phyloP scores from a whole-genome alignment of 192 early-diverging fungal species.

The Coemansia sp. region DNA sequence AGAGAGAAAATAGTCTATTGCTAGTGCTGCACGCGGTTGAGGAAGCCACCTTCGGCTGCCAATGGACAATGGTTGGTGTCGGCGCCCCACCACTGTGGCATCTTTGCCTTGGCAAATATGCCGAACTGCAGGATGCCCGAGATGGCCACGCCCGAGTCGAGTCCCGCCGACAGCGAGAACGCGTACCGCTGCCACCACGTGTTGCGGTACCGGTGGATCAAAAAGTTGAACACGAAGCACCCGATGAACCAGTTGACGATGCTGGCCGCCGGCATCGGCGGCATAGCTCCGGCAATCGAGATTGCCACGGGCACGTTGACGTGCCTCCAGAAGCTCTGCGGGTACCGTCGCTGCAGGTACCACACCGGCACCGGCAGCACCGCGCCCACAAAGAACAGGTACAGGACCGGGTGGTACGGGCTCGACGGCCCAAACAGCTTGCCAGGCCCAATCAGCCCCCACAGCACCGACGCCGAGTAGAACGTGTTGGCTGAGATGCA shows the following conservation, averaged over 20 bases:
- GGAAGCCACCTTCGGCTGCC: conserved; percentile 87
- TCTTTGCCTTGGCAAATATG: conserved; percentile 37
- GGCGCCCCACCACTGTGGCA: conserved; percentile 51
- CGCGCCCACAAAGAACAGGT: conserved; percentile 62
- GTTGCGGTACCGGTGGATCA: conserved; percentile 59
- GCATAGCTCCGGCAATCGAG: conserved; percentile 59
- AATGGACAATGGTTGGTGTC: conserved; percentile 96
- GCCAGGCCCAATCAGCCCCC: conserved; percentile 73
- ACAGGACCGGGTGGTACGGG: conserved; percentile 53
- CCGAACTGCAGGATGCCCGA: conserved; percentile 50
- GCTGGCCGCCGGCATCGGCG: conserved; percentile 63
- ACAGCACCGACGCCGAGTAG: conserved; percentile 73
- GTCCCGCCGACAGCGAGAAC: conserved; percentile 53
- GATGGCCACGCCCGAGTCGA: conserved; percentile 50
- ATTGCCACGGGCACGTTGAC: conserved; percentile 71
- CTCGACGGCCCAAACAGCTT: conserved; percentile 64
- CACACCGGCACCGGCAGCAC: conserved; percentile 70
- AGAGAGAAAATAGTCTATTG: background rate
- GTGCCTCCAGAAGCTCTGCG: conserved; percentile 59
- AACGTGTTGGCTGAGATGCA: conserved; percentile 62
- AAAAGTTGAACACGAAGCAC: conserved; percentile 68
- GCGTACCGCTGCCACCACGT: conserved; percentile 66
- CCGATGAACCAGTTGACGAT: conserved; percentile 70
- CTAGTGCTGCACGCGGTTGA: conserved; percentile 8
- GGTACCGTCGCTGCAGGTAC: conserved; percentile 61